These are phyloP conservation scores for Colletotrichum scovillei DNA, from an alignment of 2,329 filamentous ascomycete genomes.

Conservation along the genomic window DNA sequence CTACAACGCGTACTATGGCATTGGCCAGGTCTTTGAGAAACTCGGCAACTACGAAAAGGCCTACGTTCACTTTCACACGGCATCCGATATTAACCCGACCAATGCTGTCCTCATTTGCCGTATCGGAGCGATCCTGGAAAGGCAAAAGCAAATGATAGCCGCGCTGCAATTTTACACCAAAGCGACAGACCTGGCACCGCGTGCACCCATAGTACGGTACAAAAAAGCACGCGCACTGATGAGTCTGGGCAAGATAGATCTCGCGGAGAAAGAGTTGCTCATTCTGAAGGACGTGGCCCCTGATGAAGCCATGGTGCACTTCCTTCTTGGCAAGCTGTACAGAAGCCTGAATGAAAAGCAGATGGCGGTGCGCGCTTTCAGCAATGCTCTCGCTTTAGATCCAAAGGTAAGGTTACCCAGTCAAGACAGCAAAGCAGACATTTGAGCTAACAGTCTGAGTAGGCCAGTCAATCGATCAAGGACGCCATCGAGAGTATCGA, in stretches of 20 bases:
- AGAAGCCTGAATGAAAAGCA: conserved; percentile 78
- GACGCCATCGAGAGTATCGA: conserved; percentile 95
- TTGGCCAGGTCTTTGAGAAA: conserved; percentile 85
- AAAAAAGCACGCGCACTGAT: conserved; percentile 92
- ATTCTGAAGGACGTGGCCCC: conserved; percentile 92
- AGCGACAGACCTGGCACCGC: conserved; percentile 84
- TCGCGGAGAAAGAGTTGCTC: conserved; percentile 84
- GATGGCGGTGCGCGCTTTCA: conserved; percentile 91
- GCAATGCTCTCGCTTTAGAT: conserved; percentile 93
- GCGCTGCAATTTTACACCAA: conserved; percentile 85
- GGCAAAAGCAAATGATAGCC: conserved; percentile 82
- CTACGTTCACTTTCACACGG: conserved; percentile 89
- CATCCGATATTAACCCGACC: conserved; percentile 89
- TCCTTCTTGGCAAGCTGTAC: conserved; percentile 88
- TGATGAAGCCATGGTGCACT: conserved; percentile 96
- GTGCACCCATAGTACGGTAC: conserved; percentile 86
- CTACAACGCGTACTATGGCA: conserved; percentile 99
- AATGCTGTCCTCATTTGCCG: conserved; percentile 94
- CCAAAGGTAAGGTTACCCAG: conserved; percentile 80
- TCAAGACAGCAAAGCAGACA: not conserved
- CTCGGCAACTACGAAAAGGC: conserved; percentile 92
- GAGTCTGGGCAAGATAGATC: conserved; percentile 75
- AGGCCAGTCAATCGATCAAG: conserved; percentile 95
- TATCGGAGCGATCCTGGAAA: conserved; percentile 90
- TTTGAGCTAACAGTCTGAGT: conserved; percentile 28